A percentile compares a stretch with the other conserved stretches of the same genome.
Evolutionary conservation across 176 grass and related monocot species (phyloP).

Genomic region (Panicum miliaceum): DNA sequence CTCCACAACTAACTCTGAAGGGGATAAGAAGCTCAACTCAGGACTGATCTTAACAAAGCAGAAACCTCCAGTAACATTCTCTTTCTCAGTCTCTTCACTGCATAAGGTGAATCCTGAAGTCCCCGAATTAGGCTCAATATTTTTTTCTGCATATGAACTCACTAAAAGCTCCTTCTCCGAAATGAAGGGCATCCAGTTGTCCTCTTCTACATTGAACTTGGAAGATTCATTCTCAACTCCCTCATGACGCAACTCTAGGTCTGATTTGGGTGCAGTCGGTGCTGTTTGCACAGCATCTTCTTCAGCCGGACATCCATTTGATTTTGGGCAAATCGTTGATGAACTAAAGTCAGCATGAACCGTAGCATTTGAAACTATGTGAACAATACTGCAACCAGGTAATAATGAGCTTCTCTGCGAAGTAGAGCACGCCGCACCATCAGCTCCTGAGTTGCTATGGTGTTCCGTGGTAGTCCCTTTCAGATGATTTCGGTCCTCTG

Average conservation of each 20-base stretch:
- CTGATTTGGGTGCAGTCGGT: not conserved
- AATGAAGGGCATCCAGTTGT: not conserved
- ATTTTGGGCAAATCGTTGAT: not conserved
- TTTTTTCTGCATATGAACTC: not conserved
- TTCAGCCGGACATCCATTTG: not conserved
- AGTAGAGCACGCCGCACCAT: not conserved
- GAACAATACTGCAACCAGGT: not conserved
- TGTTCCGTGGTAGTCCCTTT: not conserved
- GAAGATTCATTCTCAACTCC: slow-evolving; percentile 12
- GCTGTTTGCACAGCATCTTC: slow-evolving; percentile 1
- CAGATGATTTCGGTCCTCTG: not conserved
- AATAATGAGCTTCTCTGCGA: not conserved
- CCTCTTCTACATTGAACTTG: not conserved
- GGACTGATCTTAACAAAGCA: not conserved
- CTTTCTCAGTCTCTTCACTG: not conserved
- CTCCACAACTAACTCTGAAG: slow-evolving; percentile 1
- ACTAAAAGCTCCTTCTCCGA: not conserved
- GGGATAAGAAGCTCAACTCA: slow-evolving; percentile 17
- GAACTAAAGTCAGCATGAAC: not conserved
- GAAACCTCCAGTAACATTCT: not conserved
- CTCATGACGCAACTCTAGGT: slow-evolving; percentile 2
- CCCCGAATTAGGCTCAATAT: not conserved
- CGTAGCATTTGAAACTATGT: not conserved
- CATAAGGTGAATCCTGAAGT: slow-evolving; percentile 10
- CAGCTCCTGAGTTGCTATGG: not conserved